Base-by-base conservation (phyloP, 2,329 filamentous ascomycete species). In the Claviceps maximensis region DNA sequence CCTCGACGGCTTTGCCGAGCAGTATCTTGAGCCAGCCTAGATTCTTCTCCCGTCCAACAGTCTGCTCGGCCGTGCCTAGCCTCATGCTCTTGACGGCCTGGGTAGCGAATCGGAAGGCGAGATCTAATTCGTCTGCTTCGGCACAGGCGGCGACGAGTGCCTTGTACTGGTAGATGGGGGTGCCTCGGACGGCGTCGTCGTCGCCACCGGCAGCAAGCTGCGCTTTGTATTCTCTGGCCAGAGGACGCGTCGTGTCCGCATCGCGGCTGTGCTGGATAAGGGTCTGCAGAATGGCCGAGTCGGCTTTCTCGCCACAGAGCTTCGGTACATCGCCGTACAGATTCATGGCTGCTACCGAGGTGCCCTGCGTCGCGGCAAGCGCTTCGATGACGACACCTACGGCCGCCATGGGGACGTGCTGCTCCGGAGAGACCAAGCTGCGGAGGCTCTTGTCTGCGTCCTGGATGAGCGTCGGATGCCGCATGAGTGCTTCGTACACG, bases 381-480 rank as follows among this genome's bases (percentile, higher is more conserved):
- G 62, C 67, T 48, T 72, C 69, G 17, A 72, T 49, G 3, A 70
- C 58, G 2, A 66, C 68, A 31, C 60, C 60, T 8, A 69, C 59
- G 3, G 62, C 62, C 12, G 63, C 63, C 21, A 74, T 63, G 19
- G 74, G 72, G 5, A 69, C 65, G 6, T 69, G 59, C 9, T 53
- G n/a, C 17, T 64, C 56, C 12, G 63, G 55, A 51, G 59, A 48
- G n/a, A 60, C 58, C 52, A 89, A 69, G 0, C 72, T 63, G 49
- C 78, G 72, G 13, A 95, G 73, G 1, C 76, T 69, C 2, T 65
- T 60, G 62, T 86, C 78, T 3, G 80, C 78, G 41, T 75, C 66
- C 17, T 72, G 64, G 1, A 79, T 69, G 3, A 77, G 70, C 0
- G 64, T 61, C 0, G 73, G 67, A 1, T 74, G 68, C 41, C 70